Percentiles rank a stretch among this genome's conserved stretches.
Evolutionary conservation across 371 early-diverging fungal genomes (phyloP).

Genomic region (Circinella minor): DNA sequence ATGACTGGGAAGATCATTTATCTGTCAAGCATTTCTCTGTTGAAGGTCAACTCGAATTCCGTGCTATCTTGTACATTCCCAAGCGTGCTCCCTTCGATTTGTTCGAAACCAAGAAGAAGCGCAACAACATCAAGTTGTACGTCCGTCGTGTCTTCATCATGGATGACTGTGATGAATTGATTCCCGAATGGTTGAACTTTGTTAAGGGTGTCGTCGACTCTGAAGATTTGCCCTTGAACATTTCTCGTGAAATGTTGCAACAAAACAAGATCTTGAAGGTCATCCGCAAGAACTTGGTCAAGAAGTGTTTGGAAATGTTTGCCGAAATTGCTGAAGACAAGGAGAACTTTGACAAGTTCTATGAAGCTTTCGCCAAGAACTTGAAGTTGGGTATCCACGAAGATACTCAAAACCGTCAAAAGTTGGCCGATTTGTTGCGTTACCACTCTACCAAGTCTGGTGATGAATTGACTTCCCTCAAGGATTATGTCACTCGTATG

Average conservation of each 20-base stretch:
- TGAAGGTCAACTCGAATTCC: constrained; percentile 86
- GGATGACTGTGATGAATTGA: constrained; percentile 76
- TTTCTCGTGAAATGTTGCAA: constrained; percentile 90
- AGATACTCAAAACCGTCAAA: constrained; percentile 64
- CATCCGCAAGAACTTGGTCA: constrained; percentile 81
- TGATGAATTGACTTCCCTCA: constrained; percentile 67
- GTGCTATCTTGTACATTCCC: constrained; percentile 81
- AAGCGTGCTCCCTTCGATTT: constrained; percentile 70
- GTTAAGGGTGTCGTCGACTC: constrained; percentile 83
- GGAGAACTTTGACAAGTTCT: constrained; percentile 77
- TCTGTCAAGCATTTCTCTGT: constrained; percentile 77
- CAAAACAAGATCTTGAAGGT: constrained; percentile 78
- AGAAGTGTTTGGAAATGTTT: constrained; percentile 85
- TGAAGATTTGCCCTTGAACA: constrained; percentile 89
- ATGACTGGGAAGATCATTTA: constrained; percentile 74
- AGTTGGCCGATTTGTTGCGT: constrained; percentile 76
- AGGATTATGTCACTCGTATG: constrained; percentile 85
- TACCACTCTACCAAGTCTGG: constrained; percentile 74
- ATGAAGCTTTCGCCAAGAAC: constrained; percentile 71
- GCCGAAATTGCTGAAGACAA: constrained; percentile 69
- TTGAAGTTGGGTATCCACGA: constrained; percentile 84
- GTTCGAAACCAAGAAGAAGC: constrained; percentile 68
- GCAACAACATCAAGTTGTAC: constrained; percentile 85
- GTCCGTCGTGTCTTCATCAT: constrained; percentile 90
- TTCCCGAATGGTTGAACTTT: constrained; percentile 67